Base-by-base conservation (phyloP, 768 basidiomycete genomes). In the Mrakia frigida region DNA sequence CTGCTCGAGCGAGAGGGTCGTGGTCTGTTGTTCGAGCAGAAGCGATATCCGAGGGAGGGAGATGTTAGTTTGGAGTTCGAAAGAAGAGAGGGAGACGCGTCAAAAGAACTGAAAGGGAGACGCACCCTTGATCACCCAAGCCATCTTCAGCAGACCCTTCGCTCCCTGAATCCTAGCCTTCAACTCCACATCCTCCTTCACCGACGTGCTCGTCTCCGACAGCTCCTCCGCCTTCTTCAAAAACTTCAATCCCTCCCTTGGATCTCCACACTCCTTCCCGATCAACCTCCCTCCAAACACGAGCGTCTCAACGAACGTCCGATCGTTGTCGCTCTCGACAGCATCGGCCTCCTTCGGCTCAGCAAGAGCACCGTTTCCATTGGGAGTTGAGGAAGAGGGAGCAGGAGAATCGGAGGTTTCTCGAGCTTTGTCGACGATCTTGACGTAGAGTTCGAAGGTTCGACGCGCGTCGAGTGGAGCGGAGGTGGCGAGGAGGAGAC, bases 351-450 rank as follows among this genome's bases (percentile, higher is more conserved):
- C 77, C n/a, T 77, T 80, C 10, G 77, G 41, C 41, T 75, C 73
- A 31, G 60, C 78, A 21, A 67, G 74, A 6, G 69, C 74, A 21
- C 71, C 78, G 37, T 75, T 52, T 13, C 39, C 74, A 41, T 63
- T n/a, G 28, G 59, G 67, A 31, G 56, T 14, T 25, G 61, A 3
- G 41, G 73, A 23, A 43, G 59, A 37, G 28, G 73, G 7, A 41
- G 43, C 31, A 33, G 3, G 78, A 79, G n/a, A 79, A 79, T 39
- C 81, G 79, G 81, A 83, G 21, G 92, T 89, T 81, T 94, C 87
- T 75, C 89, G 88, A 14, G 92, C 90, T 82, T 97, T 97, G 56
- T 89, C 86, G 13, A 94, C 91, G 23, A 95, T 87, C 80, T 92
- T 90, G 13, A 90, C 86, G 81, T 98, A 98, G 39, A 98, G 85